Conservation (phyloP, 176 grass and related monocot species). For the Oryza glumipatula region DNA sequence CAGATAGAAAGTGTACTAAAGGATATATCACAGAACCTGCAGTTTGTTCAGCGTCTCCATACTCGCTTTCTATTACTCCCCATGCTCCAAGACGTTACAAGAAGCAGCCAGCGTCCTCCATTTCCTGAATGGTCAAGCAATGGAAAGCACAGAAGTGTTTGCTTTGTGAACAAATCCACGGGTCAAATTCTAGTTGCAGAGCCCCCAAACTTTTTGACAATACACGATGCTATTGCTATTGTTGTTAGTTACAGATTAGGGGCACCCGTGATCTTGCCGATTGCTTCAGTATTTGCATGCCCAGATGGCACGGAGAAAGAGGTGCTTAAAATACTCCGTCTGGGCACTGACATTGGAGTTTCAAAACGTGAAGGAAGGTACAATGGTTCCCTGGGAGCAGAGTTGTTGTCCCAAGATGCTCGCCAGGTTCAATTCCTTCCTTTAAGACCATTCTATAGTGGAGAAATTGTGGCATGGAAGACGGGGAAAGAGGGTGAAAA, state of each 20-base stretch:
- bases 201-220: conserved; percentile 80
- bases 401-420: conserved; percentile 89
- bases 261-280: conserved; percentile 68
- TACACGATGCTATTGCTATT: conserved; percentile 83
- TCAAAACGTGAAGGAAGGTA: conserved; percentile 56
- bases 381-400: conserved; percentile 64
- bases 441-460: conserved; percentile 86
- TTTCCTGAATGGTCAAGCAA: conserved; percentile 78
- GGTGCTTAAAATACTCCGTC: conserved; percentile 65
- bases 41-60: conserved; percentile 68
- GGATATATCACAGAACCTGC: conserved; percentile 72
- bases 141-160: conserved; percentile 70
- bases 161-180: conserved; percentile 69
- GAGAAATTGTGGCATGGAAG: conserved; percentile 96
- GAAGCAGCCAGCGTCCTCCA: conserved; percentile 45
- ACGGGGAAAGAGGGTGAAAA: conserved; percentile 85
- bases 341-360: conserved; percentile 62
- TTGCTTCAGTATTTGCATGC: conserved; percentile 79
- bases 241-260: conserved; percentile 72
- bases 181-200: conserved; percentile 79
- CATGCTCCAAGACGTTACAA: conserved; percentile 71
- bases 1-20: conserved; percentile 64
- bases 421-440: conserved; percentile 95
- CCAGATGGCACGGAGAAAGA: conserved; percentile 86
- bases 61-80: conserved; percentile 88